phyloP scores from a whole-genome alignment of 177 flowering plant species.

The Vitis hybrid region DNA sequence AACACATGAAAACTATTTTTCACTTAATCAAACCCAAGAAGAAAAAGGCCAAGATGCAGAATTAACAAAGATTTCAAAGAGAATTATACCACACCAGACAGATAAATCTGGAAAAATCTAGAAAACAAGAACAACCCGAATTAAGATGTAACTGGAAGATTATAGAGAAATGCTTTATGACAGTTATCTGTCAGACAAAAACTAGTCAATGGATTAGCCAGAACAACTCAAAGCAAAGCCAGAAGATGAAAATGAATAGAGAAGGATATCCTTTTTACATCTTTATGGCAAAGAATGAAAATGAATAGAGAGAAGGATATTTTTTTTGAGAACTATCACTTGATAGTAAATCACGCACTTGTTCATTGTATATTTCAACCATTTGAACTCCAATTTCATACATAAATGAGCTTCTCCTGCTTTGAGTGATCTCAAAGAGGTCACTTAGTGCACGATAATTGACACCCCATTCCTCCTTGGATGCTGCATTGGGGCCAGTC shows the following conservation, averaged over 20 bases:
- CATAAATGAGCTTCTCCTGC: slow-evolving; percentile 32
- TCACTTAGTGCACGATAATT: slow-evolving; percentile 68
- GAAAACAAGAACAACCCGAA: too few species aligned
- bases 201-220: too few species aligned
- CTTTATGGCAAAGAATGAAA: neutral
- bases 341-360: slow-evolving; percentile 67
- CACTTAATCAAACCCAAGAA: too few species aligned
- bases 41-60: too few species aligned
- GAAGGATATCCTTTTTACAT: neutral
- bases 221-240: neutral
- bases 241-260: neutral
- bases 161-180: too few species aligned
- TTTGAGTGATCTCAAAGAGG: slow-evolving; percentile 55
- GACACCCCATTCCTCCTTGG: slow-evolving; percentile 63
- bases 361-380: slow-evolving; percentile 80
- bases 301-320: slow-evolving; percentile 52
- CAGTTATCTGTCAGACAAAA: too few species aligned
- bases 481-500: slow-evolving; percentile 57
- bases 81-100: too few species aligned
- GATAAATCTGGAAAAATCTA: too few species aligned
- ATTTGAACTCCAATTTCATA: slow-evolving; percentile 73
- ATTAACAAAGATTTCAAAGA: too few species aligned
- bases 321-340: slow-evolving; percentile 45
- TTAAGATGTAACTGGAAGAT: too few species aligned
- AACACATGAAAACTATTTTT: neutral